A percentile compares a stretch with the other conserved stretches of the same genome.
phyloP scores from a whole-genome alignment of 495 filamentous ascomycete genomes.

The Penicillium cinerascens region DNA sequence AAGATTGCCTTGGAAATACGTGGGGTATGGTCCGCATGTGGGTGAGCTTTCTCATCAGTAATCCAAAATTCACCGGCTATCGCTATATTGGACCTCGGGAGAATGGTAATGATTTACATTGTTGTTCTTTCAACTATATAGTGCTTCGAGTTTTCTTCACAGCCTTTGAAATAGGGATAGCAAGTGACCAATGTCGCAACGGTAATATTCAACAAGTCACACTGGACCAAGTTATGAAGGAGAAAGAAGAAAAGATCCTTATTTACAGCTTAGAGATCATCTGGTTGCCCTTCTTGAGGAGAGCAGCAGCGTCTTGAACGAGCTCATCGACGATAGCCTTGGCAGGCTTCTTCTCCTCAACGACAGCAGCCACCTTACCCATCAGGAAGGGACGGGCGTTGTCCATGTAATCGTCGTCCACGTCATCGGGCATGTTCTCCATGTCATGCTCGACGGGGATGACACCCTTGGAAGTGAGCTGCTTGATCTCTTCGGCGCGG shows the following conservation, averaged over 20 bases:
- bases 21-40: too few relatives aligned
- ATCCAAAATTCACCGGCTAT: too few relatives aligned
- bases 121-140: too few relatives aligned
- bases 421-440: constrained; percentile 71
- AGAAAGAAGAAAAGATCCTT: constrained; percentile 8
- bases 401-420: constrained; percentile 79
- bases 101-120: too few relatives aligned
- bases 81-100: too few relatives aligned
- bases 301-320: constrained; percentile 72
- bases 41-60: too few relatives aligned
- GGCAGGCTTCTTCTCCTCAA: constrained; percentile 88
- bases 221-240: constrained; percentile 5
- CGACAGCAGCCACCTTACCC: constrained; percentile 93
- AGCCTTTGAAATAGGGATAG: neutral
- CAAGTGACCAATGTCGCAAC: neutral
- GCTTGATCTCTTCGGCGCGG: constrained; percentile 81
- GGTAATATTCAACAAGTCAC: neutral
- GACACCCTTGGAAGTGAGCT: constrained; percentile 80
- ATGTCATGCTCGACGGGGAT: constrained; percentile 94
- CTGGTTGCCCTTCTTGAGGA: constrained; percentile 62
- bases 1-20: too few relatives aligned
- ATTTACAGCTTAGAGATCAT: constrained; percentile 65
- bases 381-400: constrained; percentile 89
- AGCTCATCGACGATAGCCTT: constrained; percentile 95
- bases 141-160: too few relatives aligned